phyloP scores from a whole-genome alignment of 2,329 filamentous ascomycete genomes.

The Cytospora piceae region DNA sequence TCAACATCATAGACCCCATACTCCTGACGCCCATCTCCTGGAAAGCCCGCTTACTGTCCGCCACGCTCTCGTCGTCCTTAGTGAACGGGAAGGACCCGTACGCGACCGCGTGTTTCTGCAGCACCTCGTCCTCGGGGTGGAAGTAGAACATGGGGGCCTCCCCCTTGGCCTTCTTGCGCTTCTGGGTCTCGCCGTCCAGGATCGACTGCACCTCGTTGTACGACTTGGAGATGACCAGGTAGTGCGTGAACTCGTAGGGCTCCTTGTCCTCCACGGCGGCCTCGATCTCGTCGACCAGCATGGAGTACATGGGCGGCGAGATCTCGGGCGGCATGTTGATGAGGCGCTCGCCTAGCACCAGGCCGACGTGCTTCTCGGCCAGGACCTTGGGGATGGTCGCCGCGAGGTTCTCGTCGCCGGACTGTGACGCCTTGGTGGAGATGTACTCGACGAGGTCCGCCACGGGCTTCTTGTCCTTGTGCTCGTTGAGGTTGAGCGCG shows the following conservation, averaged over 20 bases:
- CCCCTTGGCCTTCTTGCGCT: constrained; percentile 66
- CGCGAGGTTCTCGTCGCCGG: constrained; percentile 57
- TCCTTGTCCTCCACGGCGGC: constrained; percentile 89
- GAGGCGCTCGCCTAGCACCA: constrained; percentile 88
- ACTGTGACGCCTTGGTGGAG: constrained; percentile 56
- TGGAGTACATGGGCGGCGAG: constrained; percentile 89
- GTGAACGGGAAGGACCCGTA: constrained; percentile 76
- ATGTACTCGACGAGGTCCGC: constrained; percentile 75
- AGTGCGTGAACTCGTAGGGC: constrained; percentile 91
- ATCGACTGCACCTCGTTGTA: constrained; percentile 86
- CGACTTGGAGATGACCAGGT: constrained; percentile 88
- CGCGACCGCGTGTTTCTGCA: constrained; percentile 75
- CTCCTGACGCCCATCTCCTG: constrained; percentile 89
- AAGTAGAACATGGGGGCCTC: constrained; percentile 78
- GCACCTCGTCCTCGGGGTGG: constrained; percentile 91
- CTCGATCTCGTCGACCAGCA: constrained; percentile 89
- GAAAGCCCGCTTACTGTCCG: constrained; percentile 92
- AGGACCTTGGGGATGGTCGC: constrained; percentile 63
- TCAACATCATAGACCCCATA: constrained; percentile 81
- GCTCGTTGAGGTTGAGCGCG: constrained; percentile 79
- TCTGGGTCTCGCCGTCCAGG: constrained; percentile 70
- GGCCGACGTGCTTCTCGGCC: constrained; percentile 67
- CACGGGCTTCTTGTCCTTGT: constrained; percentile 75
- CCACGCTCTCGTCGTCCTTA: constrained; percentile 77
- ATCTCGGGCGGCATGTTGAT: constrained; percentile 97